phyloP scores from a whole-genome alignment of 176 grass and related monocot genomes.

The Lolium rigidum region DNA sequence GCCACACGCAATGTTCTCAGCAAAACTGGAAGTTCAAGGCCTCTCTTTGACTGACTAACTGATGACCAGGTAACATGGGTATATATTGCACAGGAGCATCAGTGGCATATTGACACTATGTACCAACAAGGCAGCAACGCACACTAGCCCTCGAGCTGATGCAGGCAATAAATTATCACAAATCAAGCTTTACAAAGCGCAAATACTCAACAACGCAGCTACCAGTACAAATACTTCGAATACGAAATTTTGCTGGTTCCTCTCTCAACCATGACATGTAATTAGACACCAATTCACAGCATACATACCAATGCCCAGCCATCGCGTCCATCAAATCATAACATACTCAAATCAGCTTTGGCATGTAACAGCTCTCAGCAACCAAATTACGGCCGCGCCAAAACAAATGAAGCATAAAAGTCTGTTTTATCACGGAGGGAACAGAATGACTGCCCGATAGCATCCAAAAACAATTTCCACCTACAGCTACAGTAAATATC shows the following conservation, averaged over 20 bases:
- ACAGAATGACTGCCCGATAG: background rate
- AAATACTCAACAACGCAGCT: background rate
- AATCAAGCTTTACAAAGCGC: background rate
- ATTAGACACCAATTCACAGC: background rate
- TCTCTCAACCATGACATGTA: background rate
- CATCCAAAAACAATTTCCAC: constrained; percentile 20
- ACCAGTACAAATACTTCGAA: background rate
- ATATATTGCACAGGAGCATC: constrained; percentile 2
- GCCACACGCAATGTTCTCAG: background rate
- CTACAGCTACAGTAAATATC: background rate
- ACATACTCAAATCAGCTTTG: background rate
- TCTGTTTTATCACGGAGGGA: background rate
- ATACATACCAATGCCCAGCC: constrained; percentile 14
- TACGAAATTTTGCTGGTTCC: constrained; percentile 1
- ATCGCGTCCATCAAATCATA: background rate
- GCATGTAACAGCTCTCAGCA: background rate
- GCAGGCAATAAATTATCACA: background rate
- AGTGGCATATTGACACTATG: background rate
- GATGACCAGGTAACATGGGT: constrained; percentile 4
- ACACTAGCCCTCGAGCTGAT: background rate
- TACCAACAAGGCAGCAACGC: constrained; percentile 20
- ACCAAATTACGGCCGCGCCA: background rate
- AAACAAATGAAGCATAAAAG: constrained; percentile 12
- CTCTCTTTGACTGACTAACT: background rate
- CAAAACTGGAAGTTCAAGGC: constrained; percentile 6